phyloP scores from a whole-genome alignment of 139 green algal genomes.

The Spirogloea muscicola region DNA sequence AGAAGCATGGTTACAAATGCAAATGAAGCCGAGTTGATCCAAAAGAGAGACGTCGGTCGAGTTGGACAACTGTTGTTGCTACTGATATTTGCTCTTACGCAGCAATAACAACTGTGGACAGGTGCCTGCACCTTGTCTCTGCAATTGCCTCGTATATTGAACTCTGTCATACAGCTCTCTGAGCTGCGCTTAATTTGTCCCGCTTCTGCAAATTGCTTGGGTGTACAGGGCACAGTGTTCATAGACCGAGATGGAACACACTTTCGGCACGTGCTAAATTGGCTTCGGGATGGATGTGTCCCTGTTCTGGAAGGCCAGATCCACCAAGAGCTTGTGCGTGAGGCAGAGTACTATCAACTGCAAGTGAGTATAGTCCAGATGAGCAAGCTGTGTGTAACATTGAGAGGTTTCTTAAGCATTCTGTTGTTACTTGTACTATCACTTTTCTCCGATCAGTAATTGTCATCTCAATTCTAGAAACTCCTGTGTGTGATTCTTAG shows the following conservation, averaged over 20 bases:
- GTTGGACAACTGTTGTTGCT: no score
- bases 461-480: neutral
- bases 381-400: neutral
- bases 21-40: neutral
- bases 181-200: no score
- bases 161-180: no score
- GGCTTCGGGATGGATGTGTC: slow-evolving; percentile 28
- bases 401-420: neutral
- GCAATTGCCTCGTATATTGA: no score
- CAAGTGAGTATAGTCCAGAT: slow-evolving; percentile 5
- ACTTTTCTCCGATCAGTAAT: neutral
- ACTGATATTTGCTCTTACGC: no score
- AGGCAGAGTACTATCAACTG: slow-evolving; percentile 39
- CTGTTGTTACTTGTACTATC: neutral
- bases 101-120: no score
- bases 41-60: no score
- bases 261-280: slow-evolving; percentile 42
- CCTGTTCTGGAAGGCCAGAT: slow-evolving; percentile 6
- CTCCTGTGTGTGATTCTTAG: neutral
- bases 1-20: neutral
- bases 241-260: slow-evolving; percentile 39
- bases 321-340: slow-evolving; percentile 30
- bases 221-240: slow-evolving; percentile 23
- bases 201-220: no score
- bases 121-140: no score